A percentile compares a stretch with the other conserved stretches of the same genome.
Conservation (phyloP, 805 yeast species). For the Sporopachydermia quercuum region DNA sequence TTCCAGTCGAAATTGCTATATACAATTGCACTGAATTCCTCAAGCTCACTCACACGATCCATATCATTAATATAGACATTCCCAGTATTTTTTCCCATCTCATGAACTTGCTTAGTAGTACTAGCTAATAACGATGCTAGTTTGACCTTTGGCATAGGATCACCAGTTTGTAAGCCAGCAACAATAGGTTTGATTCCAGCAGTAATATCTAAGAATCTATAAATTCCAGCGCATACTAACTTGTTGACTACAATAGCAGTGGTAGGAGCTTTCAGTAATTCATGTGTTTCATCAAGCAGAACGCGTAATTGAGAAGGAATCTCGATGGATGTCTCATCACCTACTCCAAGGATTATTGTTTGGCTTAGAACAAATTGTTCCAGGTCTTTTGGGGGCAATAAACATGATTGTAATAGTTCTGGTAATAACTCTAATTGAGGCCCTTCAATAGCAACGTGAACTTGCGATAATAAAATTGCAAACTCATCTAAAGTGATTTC, state of each 20-base stretch:
- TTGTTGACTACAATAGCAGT: slow-evolving; percentile 21
- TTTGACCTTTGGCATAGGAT: slow-evolving; percentile 21
- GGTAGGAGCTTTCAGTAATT: slow-evolving; percentile 25
- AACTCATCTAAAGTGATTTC: slow-evolving; percentile 54
- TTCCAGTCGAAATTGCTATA: slow-evolving; percentile 54
- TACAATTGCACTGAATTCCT: slow-evolving; percentile 80
- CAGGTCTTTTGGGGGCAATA: slow-evolving; percentile 36
- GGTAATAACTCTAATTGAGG: slow-evolving; percentile 8
- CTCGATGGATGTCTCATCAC: slow-evolving; percentile 7
- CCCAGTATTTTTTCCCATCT: slow-evolving; percentile 27
- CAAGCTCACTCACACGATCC: slow-evolving; percentile 47
- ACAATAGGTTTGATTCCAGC: slow-evolving; percentile 5
- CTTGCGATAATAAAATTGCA: slow-evolving; percentile 25
- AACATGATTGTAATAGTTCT: slow-evolving; percentile 17
- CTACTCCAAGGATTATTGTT: slow-evolving; percentile 13
- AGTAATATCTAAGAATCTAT: slow-evolving; percentile 33
- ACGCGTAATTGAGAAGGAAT: slow-evolving; percentile 13
- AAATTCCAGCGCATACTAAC: slow-evolving; percentile 29
- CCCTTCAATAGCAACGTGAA: slow-evolving; percentile 23
- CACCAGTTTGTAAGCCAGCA: slow-evolving; percentile 2
- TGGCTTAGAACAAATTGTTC: slow-evolving; percentile 42
- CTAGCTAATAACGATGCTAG: slow-evolving; percentile 62
- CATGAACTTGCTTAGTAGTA: slow-evolving; percentile 48
- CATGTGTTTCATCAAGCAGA: slow-evolving; percentile 29
- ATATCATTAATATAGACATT: slow-evolving; percentile 31